Conservation (phyloP, 2,329 filamentous ascomycete species). For the Penicillium sp. region DNA sequence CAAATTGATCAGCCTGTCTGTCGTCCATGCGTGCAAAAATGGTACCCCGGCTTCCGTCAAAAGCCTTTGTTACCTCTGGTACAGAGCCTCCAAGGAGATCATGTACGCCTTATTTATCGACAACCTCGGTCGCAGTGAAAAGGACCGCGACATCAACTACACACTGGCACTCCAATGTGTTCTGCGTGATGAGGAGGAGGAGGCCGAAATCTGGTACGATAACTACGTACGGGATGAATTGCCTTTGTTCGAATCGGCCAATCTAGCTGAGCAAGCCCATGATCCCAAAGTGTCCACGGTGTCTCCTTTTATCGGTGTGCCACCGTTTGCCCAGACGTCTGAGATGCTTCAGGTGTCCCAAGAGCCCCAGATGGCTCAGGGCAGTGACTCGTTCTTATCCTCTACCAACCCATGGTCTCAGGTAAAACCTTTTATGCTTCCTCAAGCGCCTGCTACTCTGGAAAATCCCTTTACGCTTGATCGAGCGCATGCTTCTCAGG, state of each 20-base stretch:
- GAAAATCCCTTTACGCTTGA: too few species aligned
- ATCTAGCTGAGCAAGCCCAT: too few species aligned
- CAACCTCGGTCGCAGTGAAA: constrained; percentile 9
- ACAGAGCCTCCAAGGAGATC: constrained; percentile 12
- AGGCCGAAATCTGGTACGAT: constrained; percentile 19
- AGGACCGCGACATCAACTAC: too few species aligned
- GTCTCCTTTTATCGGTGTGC: too few species aligned
- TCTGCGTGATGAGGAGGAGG: background rate
- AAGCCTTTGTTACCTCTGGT: constrained; percentile 22
- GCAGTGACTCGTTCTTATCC: constrained; percentile 42
- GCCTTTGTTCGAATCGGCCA: too few species aligned
- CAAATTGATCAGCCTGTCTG: constrained; percentile 7
- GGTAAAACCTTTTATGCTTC: constrained; percentile 13
- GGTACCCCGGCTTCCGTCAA: constrained; percentile 10
- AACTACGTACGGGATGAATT: background rate
- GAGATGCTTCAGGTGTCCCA: too few species aligned
- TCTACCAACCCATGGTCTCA: constrained; percentile 35
- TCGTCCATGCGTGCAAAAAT: constrained; percentile 1
- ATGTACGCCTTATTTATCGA: constrained; percentile 22
- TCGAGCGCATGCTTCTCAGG: too few species aligned
- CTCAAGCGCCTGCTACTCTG: constrained; percentile 28
- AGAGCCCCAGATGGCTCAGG: constrained; percentile 6
- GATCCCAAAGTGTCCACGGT: too few species aligned
- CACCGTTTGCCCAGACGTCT: too few species aligned
- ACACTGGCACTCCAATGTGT: too few species aligned